phyloP scores from a whole-genome alignment of 2,329 filamentous ascomycete species.

The Colletotrichum tropicale region DNA sequence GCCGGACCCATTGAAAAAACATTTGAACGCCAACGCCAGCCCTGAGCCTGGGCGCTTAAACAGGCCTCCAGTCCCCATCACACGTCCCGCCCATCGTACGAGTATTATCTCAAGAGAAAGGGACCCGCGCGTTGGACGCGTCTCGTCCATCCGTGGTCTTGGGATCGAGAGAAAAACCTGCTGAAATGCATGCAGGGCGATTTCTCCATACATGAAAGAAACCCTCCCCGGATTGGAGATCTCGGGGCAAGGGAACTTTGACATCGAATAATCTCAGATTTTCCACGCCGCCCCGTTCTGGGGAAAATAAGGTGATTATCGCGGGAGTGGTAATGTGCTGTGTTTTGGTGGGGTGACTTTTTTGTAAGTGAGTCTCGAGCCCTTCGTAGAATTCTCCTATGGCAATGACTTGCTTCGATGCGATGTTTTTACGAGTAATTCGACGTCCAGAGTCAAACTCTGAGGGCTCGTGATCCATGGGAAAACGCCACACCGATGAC shows the following conservation, averaged over 20 bases:
- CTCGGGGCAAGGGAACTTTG: neutral
- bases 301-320: neutral
- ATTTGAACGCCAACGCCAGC: neutral
- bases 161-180: neutral
- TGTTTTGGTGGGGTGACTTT: neutral
- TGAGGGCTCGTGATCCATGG: neutral
- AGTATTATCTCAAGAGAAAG: neutral
- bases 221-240: neutral
- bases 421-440: neutral
- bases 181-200: neutral
- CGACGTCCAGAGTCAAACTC: neutral
- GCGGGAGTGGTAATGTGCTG: neutral
- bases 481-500: neutral
- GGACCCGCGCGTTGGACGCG: neutral
- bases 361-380: neutral
- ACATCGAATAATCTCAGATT: neutral
- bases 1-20: neutral
- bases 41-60: neutral
- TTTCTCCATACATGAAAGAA: neutral
- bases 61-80: neutral
- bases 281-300: neutral
- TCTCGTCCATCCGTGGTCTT: neutral
- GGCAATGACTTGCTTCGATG: neutral
- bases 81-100: slow-evolving; percentile 2
- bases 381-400: neutral